A percentile compares a stretch with the other conserved stretches of the same genome.
phyloP scores from a whole-genome alignment of 1,284 basidiomycete genomes.

The Rhodotorula sp. region DNA sequence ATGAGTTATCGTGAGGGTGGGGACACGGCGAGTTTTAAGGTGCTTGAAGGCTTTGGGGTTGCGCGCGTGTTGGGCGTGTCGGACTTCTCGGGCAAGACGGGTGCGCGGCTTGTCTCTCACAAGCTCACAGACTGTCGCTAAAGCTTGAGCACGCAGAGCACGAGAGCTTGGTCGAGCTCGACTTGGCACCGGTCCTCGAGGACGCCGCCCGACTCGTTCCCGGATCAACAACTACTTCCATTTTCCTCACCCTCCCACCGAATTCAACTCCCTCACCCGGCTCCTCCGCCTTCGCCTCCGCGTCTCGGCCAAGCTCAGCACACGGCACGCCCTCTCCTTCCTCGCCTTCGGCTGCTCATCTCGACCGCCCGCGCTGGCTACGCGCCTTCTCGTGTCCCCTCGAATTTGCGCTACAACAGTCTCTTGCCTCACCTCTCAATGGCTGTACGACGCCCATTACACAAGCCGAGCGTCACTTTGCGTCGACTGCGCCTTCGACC shows the following conservation, averaged over 20 bases:
- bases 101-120: slow-evolving; percentile 38
- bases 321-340: slow-evolving; percentile 59
- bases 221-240: slow-evolving; percentile 49
- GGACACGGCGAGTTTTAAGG: slow-evolving; percentile 49
- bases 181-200: slow-evolving; percentile 59
- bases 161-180: slow-evolving; percentile 54
- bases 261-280: slow-evolving; percentile 3
- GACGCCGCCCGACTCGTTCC: slow-evolving; percentile 46
- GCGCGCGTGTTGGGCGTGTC: slow-evolving; percentile 58
- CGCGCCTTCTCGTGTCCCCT: background rate
- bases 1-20: slow-evolving; percentile 1
- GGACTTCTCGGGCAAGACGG: slow-evolving; percentile 48
- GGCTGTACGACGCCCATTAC: slow-evolving; percentile 48
- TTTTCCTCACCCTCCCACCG: slow-evolving; percentile 49
- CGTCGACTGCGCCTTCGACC: background rate
- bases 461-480: slow-evolving; percentile 40
- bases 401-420: background rate
- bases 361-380: background rate
- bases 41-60: slow-evolving; percentile 59
- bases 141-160: slow-evolving; percentile 40
- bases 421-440: slow-evolving; percentile 26
- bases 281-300: background rate
- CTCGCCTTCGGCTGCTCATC: slow-evolving; percentile 41
- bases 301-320: slow-evolving; percentile 57
- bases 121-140: background rate